phyloP scores from a whole-genome alignment of 495 filamentous ascomycete genomes.

The Daldinia decipiens region DNA sequence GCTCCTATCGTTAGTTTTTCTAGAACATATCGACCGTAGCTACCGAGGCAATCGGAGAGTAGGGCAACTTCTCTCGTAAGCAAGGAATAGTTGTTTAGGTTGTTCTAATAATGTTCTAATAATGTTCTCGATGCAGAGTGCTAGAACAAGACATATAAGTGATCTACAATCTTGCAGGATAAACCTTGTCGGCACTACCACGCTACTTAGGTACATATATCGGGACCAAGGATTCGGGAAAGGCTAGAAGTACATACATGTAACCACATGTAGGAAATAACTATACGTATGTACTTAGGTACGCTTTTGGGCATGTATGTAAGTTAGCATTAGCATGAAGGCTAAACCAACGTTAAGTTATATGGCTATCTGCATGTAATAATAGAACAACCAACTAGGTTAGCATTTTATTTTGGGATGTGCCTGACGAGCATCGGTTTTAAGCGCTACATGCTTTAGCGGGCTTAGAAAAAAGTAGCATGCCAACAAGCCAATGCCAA shows the following conservation, averaged over 20 bases:
- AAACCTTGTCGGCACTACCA: conserved; percentile 30
- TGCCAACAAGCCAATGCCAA: not conserved
- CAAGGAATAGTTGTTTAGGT: not conserved
- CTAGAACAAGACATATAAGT: not conserved
- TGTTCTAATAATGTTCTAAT: conserved; percentile 1
- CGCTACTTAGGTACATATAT: conserved; percentile 1
- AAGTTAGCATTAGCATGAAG: not conserved
- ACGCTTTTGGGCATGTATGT: no score
- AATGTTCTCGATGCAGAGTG: not conserved
- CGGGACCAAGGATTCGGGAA: not conserved
- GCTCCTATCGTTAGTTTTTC: not conserved
- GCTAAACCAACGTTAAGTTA: conserved; percentile 2
- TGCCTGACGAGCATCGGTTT: not conserved
- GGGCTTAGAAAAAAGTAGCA: not conserved
- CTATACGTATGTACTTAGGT: not conserved
- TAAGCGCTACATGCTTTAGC: not conserved
- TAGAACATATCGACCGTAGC: not conserved
- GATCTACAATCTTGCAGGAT: conserved; percentile 41
- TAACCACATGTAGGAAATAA: not conserved
- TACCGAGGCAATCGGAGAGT: not conserved
- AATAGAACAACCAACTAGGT: not conserved
- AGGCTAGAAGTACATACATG: not conserved
- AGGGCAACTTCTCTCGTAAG: not conserved
- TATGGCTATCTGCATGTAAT: not conserved
- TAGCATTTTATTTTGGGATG: not conserved